A percentile compares a stretch with the other conserved stretches of the same genome.
Evolutionary conservation across 345 rosid genomes (phyloP).

Genomic region (Capsella bursapastoris): DNA sequence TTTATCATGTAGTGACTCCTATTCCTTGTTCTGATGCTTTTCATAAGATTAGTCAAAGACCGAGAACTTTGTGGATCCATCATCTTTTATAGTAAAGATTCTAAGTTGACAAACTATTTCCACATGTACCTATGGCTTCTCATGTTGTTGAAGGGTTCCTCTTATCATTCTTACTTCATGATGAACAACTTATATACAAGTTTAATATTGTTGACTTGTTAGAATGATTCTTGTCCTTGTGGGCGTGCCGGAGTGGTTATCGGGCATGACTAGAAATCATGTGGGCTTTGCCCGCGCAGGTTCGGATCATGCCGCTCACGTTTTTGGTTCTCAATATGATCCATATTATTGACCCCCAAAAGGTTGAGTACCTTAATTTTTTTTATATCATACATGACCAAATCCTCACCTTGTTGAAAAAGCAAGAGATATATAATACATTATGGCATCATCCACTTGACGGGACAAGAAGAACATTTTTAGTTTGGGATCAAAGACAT

Average conservation of each 20-base stretch:
- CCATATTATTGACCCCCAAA: neutral
- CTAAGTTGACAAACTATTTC: neutral
- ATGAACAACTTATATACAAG: neutral
- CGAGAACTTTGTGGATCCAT: slow-evolving; percentile 6
- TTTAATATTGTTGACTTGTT: neutral
- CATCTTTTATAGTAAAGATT: slow-evolving; percentile 13
- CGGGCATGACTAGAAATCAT: slow-evolving; percentile 91
- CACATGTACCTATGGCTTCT: slow-evolving; percentile 5
- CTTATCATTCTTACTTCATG: neutral
- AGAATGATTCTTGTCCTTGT: neutral
- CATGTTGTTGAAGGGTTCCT: slow-evolving; percentile 11
- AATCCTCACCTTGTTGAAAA: slow-evolving; percentile 12
- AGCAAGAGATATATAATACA: neutral
- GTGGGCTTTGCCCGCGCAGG: slow-evolving; percentile 93
- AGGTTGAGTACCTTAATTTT: neutral
- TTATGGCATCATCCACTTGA: slow-evolving; percentile 34
- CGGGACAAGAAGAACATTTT: slow-evolving; percentile 33
- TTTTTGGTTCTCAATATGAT: neutral
- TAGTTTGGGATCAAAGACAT: slow-evolving; percentile 25
- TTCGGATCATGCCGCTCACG: slow-evolving; percentile 63
- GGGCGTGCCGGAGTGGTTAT: slow-evolving; percentile 52
- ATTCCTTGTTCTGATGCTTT: slow-evolving; percentile 31
- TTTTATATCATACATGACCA: slow-evolving; percentile 4
- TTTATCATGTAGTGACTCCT: neutral
- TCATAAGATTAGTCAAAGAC: slow-evolving; percentile 31